Percentiles rank a stretch among this genome's conserved stretches.
These are phyloP conservation scores for Trichocomaceae sp. DNA, from an alignment of 2,329 filamentous ascomycete species.

Conservation along the genomic window DNA sequence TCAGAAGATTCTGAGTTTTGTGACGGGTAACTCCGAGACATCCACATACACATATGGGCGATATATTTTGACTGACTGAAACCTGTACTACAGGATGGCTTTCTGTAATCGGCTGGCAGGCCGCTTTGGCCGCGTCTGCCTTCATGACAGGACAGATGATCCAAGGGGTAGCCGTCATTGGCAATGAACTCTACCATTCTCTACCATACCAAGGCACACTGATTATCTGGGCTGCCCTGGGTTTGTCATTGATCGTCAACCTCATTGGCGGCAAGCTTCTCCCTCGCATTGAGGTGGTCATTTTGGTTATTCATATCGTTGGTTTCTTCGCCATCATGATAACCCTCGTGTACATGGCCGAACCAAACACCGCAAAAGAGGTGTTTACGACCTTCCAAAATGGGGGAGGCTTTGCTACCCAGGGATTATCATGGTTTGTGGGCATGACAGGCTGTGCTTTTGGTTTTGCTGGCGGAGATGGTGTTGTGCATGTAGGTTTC, in stretches of 20 bases:
- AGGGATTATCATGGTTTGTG: constrained; percentile 36
- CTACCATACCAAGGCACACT: constrained; percentile 38
- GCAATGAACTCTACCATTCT: constrained; percentile 17
- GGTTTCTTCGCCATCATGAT: constrained; percentile 42
- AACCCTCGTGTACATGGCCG: constrained; percentile 27
- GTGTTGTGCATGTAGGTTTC: constrained; percentile 33
- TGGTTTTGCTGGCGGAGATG: constrained; percentile 33
- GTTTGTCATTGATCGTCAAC: constrained; percentile 47
- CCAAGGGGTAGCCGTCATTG: constrained; percentile 31
- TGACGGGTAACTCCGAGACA: constrained; percentile 22
- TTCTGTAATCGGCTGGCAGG: constrained; percentile 33
- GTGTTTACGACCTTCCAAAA: constrained; percentile 37
- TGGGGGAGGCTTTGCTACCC: constrained; percentile 30
- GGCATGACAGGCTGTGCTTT: constrained; percentile 31
- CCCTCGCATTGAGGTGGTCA: constrained; percentile 46
- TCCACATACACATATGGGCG: neutral
- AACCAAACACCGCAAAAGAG: constrained; percentile 17
- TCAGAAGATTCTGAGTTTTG: constrained; percentile 31
- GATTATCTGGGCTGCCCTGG: constrained; percentile 43
- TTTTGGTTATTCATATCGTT: constrained; percentile 45
- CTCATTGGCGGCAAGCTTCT: constrained; percentile 41
- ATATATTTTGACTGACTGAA: neutral
- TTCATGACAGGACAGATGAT: constrained; percentile 30
- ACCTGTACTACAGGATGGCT: constrained; percentile 26
- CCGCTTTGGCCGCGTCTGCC: constrained; percentile 28